Evolutionary conservation across 176 grass and related monocot genomes (phyloP), one percentile per base, ranked within the genome.

Genomic region (sorghum (Sorghum bicolor)): DNA sequence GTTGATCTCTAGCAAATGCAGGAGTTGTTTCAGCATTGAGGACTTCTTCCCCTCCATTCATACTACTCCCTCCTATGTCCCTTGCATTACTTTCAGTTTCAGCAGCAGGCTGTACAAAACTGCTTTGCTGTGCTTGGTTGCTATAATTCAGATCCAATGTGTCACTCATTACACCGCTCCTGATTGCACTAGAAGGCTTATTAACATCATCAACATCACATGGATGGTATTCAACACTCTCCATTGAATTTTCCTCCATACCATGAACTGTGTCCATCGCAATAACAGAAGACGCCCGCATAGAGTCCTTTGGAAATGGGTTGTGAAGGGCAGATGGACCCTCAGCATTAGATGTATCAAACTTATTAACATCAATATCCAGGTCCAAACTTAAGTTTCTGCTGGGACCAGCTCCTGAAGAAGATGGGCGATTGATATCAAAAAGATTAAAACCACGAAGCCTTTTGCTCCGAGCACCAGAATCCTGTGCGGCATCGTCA

Each of bases 41-140:
- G 64, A 99, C 91, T 92, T 99, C 97, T 81, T 99, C 96, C n/a
- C 89, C 97, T 50, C 89, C 97, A 84, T 96, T 95, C 71, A 86
- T 94, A 85, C 97, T 99, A 85, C 97, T 99, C 12, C 91, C 96
- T 29, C 91, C 91, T 76, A 94, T 90, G 72, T 96, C 97, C 84
- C 89, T 94, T 81, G 93, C 93, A 70, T 92, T 92, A 90, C 95
- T 95, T 60, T 86, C 92, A 88, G 67, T 95, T 65, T 86, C 92
- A 86, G 76, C 82, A 86, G 89, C 85, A 88, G 89, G 96, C 77
- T 96, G 96, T 64, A 96, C 76, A 55, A 89, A 96, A 84, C 75
- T 88, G 72, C 90, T 96, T 91, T 92, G 91, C 52, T 89, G 93
- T 81, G 87, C 93, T 92, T 94, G 97, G 87, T 99, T 96, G 77